Evolutionary conservation across 345 rosid species (phyloP), one percentile per base, ranked within the genome.

Genomic region (Acer negundo): DNA sequence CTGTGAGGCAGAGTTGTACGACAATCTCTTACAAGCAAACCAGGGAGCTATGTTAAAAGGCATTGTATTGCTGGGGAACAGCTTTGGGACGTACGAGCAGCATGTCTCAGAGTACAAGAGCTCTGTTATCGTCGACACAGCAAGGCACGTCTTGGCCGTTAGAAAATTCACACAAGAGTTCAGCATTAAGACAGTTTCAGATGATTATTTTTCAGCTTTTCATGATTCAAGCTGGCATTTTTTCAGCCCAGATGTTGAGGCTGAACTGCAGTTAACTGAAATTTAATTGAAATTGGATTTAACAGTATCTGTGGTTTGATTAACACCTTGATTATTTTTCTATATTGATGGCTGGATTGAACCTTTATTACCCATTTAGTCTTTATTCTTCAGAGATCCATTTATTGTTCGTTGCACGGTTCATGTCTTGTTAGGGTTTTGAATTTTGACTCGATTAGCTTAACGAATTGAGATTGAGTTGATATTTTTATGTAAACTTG

Each of bases 141-240:
- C 89, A 0, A 82, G 63, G 75, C 80, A 84, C 44, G 79, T 96
- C 63, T 44, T 92, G 68, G 90, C 88, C 73, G 89, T 74, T 66
- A 72, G 58, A 75, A 80, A 80, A 62, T 75, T 88, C 75, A 74
- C 94, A 0, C 67, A 77, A 16, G 98, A 96, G 73, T 85, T 82
- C 74, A 74, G 72, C 17, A 76, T 94, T 63, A 77, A 85, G 78
- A 87, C 82, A 1, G 85, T 86, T 23, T 84, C 90, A 8, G 91
- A 92, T 71, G 97, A 91, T 75, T 94, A 71, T 86, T 92, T 87
- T 83, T 82, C 88, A 65, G 95, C 97, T 4, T 94, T 96, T 69
- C 97, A 91, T 82, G 97, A 91, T 82, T 89, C 94, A 62, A 92
- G 98, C 78, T 94, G 97, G 99, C 99, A 92, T 90, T 92, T 96